Evolutionary conservation across 2,329 filamentous ascomycete species (phyloP), one percentile per base, ranked within the genome.

Genomic region (Cladophialophora yegresii): DNA sequence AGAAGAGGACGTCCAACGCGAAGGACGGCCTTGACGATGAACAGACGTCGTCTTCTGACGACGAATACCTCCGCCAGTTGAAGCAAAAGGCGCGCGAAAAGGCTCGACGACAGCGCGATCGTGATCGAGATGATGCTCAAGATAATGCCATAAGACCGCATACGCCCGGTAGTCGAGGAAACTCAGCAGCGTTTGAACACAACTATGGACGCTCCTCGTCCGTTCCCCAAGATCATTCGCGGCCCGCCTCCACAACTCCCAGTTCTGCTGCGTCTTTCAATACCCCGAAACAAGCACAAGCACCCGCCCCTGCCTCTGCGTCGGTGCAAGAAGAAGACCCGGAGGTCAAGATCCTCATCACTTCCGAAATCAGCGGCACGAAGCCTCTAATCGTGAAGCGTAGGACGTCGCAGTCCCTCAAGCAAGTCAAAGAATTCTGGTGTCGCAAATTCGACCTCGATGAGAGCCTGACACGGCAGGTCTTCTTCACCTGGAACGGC

Each of bases 401-500:
- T 45, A 86, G 85, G 70, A 81, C 91, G 65, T 85, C 84, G 36
- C 89, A 91, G 72, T 81, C 84, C 2, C 79, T 97, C 5, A 83
- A 84, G 65, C 80, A 89, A 62, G 85, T 93, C 5, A 84, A 88
- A 49, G 75, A 85, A 43, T 85, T 84, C 12, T 97, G 92, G 90
- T 85, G 89, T 70, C 77, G 80, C 12, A 82, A 82, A 60, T 88
- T 93, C 72, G 75, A 75, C 1, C 83, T 86, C 54, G 75, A 79
- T 1, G 76, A 79, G 2, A 79, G 83, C 2, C 74, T 82, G 26
- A 76, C 81, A 1, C 77, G 82, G 4, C 78, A 81, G 0, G 79
- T 96, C 20, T 89, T 95, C 71, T 82, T 98, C 61, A 95, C 91
- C 0, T 96, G 91, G 88, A 88, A 87, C 67, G 84, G 85, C 28